Conservation (phyloP, 1,139 yeast species). For the Candida sp. region DNA sequence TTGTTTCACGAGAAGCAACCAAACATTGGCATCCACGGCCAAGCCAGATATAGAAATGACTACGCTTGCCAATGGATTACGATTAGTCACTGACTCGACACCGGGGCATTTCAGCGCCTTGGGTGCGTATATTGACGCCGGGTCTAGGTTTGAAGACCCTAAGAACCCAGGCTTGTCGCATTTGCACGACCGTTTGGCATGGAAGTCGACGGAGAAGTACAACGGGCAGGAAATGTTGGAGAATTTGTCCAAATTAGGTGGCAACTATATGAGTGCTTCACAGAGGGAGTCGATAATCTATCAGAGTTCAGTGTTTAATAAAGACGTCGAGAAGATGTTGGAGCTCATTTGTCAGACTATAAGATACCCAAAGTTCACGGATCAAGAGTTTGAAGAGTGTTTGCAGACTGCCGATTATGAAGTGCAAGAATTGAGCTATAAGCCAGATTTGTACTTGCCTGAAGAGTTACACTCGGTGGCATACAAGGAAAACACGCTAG, state of each 20-base stretch:
- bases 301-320: constrained; percentile 93
- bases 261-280: constrained; percentile 93
- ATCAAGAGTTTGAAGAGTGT: constrained; percentile 76
- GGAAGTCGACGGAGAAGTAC: constrained; percentile 72
- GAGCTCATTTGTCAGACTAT: constrained; percentile 82
- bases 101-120: constrained; percentile 94
- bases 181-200: constrained; percentile 84
- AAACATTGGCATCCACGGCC: background rate
- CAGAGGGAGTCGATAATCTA: constrained; percentile 92
- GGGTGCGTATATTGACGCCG: constrained; percentile 91
- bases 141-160: constrained; percentile 77
- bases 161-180: constrained; percentile 76
- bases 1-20: background rate
- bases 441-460: constrained; percentile 88
- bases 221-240: constrained; percentile 77
- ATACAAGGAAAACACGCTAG: constrained; percentile 72
- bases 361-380: constrained; percentile 66
- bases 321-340: constrained; percentile 84
- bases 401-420: constrained; percentile 80
- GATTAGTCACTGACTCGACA: constrained; percentile 82
- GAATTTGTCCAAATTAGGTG: constrained; percentile 80
- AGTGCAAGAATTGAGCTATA: constrained; percentile 77
- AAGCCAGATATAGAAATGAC: constrained; percentile 36
- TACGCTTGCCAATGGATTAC: constrained; percentile 74
- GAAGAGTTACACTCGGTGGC: constrained; percentile 89